Evolutionary conservation across 163 green algal genomes (phyloP).

Genomic region (Smithsoniella earleae): DNA sequence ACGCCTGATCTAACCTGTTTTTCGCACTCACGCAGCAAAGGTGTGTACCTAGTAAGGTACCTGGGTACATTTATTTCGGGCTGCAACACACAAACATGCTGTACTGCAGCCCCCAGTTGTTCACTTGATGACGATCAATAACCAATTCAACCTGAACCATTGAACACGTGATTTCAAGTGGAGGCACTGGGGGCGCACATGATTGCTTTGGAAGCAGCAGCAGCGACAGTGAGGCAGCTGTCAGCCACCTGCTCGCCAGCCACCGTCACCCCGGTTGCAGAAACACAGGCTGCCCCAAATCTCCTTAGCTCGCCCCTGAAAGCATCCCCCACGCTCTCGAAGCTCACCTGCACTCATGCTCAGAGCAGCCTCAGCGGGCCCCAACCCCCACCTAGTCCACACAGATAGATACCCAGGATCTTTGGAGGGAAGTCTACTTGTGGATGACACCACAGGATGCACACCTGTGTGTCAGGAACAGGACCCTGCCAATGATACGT

Average conservation of each 20-base stretch:
- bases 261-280: constrained; percentile 13
- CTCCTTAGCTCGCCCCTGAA: neutral
- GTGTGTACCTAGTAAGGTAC: neutral
- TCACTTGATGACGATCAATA: too few relatives aligned
- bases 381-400: neutral
- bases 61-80: neutral
- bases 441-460: neutral
- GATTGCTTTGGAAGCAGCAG: constrained; percentile 17
- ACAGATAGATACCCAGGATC: neutral
- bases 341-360: constrained; percentile 19
- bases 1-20: neutral
- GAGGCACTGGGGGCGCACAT: constrained; percentile 6
- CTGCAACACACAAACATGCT: neutral
- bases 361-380: neutral
- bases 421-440: neutral
- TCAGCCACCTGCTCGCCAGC: constrained; percentile 1
- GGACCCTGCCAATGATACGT: constrained; percentile 16
- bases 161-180: too few relatives aligned
- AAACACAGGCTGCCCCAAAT: neutral
- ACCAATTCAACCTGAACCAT: too few relatives aligned
- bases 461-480: neutral
- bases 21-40: neutral
- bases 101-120: constrained; percentile 12
- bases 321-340: neutral
- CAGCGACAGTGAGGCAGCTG: constrained; percentile 25